Conservation (phyloP, 345 rosid species). For the Camelina laxa region DNA sequence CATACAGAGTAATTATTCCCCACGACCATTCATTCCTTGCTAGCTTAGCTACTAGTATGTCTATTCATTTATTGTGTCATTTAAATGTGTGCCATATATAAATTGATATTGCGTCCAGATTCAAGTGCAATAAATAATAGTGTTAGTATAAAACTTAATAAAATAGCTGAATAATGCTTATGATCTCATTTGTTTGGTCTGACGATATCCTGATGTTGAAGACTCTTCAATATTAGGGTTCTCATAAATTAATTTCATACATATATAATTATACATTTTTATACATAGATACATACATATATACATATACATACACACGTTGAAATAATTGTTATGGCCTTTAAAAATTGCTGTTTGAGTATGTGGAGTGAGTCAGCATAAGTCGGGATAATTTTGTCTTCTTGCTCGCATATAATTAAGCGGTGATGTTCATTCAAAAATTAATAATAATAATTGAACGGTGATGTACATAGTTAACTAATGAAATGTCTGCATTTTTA, state of each 20-base stretch:
- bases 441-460: too few relatives aligned
- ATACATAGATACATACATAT: neutral
- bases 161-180: neutral
- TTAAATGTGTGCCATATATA: conserved; percentile 4
- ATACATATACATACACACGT: conserved; percentile 2
- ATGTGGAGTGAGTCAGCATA: conserved; percentile 35
- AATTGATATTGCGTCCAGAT: conserved; percentile 27
- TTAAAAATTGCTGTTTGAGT: conserved; percentile 10
- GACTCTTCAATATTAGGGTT: conserved; percentile 13
- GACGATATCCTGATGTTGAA: conserved; percentile 31
- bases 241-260: neutral
- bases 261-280: neutral
- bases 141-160: neutral
- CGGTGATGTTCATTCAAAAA: conserved; percentile 2
- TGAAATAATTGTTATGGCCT: neutral
- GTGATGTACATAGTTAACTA: neutral
- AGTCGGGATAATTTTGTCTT: conserved; percentile 26
- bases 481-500: conserved; percentile 4
- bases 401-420: conserved; percentile 28
- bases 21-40: neutral
- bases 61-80: conserved; percentile 4
- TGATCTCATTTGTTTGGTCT: conserved; percentile 11
- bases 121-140: neutral
- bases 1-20: neutral
- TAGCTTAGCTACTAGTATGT: too few relatives aligned